Evolutionary conservation across 768 basidiomycete genomes (phyloP).

Genomic region (Agaricus bisporus): DNA sequence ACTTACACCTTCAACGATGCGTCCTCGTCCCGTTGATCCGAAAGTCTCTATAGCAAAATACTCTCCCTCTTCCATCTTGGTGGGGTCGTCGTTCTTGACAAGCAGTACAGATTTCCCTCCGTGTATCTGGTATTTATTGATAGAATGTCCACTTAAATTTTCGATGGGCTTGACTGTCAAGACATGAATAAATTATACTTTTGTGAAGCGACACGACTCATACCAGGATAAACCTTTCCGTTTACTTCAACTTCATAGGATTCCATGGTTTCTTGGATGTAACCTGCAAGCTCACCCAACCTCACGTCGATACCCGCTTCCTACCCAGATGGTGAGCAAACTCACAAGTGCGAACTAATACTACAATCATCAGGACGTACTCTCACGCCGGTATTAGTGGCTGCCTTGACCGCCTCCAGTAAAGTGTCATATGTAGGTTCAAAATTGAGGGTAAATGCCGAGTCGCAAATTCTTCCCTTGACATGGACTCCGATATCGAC

Average conservation of each 20-base stretch:
- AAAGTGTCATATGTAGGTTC: slow-evolving; percentile 89
- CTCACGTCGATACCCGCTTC: slow-evolving; percentile 96
- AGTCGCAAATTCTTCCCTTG: slow-evolving; percentile 91
- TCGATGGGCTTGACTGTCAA: slow-evolving; percentile 82
- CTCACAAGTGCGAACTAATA: background rate
- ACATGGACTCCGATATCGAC: slow-evolving; percentile 98
- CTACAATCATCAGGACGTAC: slow-evolving; percentile 32
- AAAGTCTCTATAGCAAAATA: slow-evolving; percentile 99
- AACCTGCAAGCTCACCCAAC: slow-evolving; percentile 85
- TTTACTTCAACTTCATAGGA: slow-evolving; percentile 95
- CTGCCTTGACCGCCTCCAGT: slow-evolving; percentile 87
- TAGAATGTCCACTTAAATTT: slow-evolving; percentile 93
- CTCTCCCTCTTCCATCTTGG: slow-evolving; percentile 99
- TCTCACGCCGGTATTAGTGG: slow-evolving; percentile 87
- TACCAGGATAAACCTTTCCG: slow-evolving; percentile 78
- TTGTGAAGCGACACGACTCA: slow-evolving; percentile 11
- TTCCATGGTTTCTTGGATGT: slow-evolving; percentile 98
- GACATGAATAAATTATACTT: slow-evolving; percentile 2
- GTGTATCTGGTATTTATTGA: slow-evolving; percentile 87
- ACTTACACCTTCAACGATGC: slow-evolving; percentile 74
- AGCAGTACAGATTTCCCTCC: slow-evolving; percentile 90
- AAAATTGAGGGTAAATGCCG: slow-evolving; percentile 89
- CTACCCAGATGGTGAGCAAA: slow-evolving; percentile 29
- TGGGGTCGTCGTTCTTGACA: slow-evolving; percentile 83
- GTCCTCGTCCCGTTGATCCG: slow-evolving; percentile 91